A percentile compares a stretch with the other conserved stretches of the same genome.
Conservation (phyloP, 805 yeast species). For the Candida golubevii region DNA sequence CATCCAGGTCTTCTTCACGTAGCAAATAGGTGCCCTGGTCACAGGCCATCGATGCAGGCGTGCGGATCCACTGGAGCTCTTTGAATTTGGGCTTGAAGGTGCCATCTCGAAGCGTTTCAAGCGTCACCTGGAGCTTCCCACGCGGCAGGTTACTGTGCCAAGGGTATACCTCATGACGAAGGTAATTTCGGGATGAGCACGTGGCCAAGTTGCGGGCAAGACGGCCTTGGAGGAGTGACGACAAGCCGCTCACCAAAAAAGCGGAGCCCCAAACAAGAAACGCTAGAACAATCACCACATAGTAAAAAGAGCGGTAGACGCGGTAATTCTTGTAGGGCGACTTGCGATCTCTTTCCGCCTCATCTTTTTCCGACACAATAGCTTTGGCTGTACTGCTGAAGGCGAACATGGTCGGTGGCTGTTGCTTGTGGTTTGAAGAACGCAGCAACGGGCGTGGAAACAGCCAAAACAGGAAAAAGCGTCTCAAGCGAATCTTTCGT, state of each 20-base stretch:
- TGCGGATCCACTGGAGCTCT: slow-evolving; percentile 66
- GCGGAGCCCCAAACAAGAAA: slow-evolving; percentile 37
- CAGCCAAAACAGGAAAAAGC: slow-evolving; percentile 8
- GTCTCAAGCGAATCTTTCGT: slow-evolving; percentile 7
- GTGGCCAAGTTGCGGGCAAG: neutral
- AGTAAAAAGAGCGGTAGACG: slow-evolving; percentile 10
- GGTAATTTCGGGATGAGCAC: neutral
- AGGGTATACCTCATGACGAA: slow-evolving; percentile 8
- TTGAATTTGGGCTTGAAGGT: slow-evolving; percentile 51
- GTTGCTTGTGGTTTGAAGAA: neutral
- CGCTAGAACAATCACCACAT: slow-evolving; percentile 18
- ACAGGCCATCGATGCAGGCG: slow-evolving; percentile 42
- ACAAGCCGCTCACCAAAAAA: slow-evolving; percentile 18
- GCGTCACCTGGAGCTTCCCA: slow-evolving; percentile 24
- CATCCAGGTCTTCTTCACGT: slow-evolving; percentile 31
- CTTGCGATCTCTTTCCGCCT: neutral
- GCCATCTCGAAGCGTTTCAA: slow-evolving; percentile 44
- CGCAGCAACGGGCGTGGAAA: slow-evolving; percentile 2
- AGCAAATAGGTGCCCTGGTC: slow-evolving; percentile 67
- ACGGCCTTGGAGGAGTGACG: slow-evolving; percentile 5
- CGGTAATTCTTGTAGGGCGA: slow-evolving; percentile 11
- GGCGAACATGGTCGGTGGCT: neutral
- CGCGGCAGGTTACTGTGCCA: slow-evolving; percentile 5
- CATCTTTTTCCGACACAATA: slow-evolving; percentile 1
- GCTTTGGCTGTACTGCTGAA: neutral